phyloP scores from a whole-genome alignment of 495 filamentous ascomycete species.

The Aspergillus coremiiformis region DNA sequence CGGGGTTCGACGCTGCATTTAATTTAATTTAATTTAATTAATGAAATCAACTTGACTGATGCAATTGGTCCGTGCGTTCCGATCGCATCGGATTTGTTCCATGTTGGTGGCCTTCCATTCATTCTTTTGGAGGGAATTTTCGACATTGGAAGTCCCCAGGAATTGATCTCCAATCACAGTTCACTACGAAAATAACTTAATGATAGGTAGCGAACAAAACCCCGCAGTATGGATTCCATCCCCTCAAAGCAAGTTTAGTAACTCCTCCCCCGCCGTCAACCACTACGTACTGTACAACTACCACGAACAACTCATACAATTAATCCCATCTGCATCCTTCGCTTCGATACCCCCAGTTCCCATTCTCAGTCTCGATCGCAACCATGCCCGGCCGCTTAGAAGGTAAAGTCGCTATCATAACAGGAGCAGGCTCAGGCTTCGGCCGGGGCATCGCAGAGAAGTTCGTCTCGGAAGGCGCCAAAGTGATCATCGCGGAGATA shows the following conservation, averaged over 20 bases:
- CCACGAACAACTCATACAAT: background rate
- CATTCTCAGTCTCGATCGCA: background rate
- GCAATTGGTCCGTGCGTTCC: constrained; percentile 8
- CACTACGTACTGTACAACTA: background rate
- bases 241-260: too few species aligned
- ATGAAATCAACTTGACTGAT: too few species aligned
- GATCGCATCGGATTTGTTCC: too few species aligned
- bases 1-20: too few species aligned
- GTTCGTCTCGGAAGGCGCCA: constrained; percentile 46
- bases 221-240: background rate
- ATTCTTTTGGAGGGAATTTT: too few species aligned
- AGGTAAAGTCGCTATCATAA: constrained; percentile 48
- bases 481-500: constrained; percentile 48
- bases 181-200: too few species aligned
- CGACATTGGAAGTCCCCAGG: too few species aligned
- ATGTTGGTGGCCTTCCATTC: constrained; percentile 1
- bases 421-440: constrained; percentile 41
- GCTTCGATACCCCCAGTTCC: background rate
- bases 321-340: background rate
- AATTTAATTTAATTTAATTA: too few species aligned
- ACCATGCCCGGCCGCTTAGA: constrained; percentile 22
- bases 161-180: too few species aligned
- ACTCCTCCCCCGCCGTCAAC: too few species aligned
- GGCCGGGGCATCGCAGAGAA: constrained; percentile 45
- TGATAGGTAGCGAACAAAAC: background rate